These are phyloP conservation scores for Annona cherimola DNA, from an alignment of 164 flowering plant species.

Conservation along the genomic window DNA sequence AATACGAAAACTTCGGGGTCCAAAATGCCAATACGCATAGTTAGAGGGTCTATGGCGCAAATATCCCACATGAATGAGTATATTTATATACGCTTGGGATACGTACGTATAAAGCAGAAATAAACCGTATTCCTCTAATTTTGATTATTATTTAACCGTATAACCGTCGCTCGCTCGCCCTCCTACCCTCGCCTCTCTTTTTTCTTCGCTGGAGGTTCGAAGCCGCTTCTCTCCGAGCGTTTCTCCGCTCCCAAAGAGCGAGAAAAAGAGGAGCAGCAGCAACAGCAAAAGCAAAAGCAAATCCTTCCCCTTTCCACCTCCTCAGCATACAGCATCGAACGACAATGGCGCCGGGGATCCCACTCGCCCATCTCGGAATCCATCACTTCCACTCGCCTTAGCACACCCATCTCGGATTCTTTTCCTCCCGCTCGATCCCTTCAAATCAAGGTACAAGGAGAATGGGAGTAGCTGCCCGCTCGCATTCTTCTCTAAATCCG, in stretches of 20 bases:
- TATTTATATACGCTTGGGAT: too few relatives aligned
- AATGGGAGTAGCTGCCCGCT: neutral
- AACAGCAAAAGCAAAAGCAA: neutral
- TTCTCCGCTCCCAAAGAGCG: neutral
- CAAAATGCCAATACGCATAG: too few relatives aligned
- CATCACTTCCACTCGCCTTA: neutral
- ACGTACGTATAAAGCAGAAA: neutral
- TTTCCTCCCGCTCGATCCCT: neutral
- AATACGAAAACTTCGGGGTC: too few relatives aligned
- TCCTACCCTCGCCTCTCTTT: neutral
- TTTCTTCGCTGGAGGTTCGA: neutral
- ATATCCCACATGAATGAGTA: too few relatives aligned
- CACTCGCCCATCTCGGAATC: neutral
- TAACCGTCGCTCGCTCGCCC: slow-evolving; percentile 13
- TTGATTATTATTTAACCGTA: slow-evolving; percentile 4
- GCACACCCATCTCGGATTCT: neutral
- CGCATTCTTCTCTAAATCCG: neutral
- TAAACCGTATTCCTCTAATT: neutral
- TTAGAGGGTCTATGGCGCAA: too few relatives aligned
- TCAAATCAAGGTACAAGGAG: neutral
- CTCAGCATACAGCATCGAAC: neutral
- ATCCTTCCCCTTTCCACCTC: neutral
- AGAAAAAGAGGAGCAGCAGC: too few relatives aligned
- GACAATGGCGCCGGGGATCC: slow-evolving; percentile 10
- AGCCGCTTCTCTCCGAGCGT: slow-evolving; percentile 3